Evolutionary conservation across 306 rosid genomes (phyloP).

Genomic region (Coriaria nepalensis): DNA sequence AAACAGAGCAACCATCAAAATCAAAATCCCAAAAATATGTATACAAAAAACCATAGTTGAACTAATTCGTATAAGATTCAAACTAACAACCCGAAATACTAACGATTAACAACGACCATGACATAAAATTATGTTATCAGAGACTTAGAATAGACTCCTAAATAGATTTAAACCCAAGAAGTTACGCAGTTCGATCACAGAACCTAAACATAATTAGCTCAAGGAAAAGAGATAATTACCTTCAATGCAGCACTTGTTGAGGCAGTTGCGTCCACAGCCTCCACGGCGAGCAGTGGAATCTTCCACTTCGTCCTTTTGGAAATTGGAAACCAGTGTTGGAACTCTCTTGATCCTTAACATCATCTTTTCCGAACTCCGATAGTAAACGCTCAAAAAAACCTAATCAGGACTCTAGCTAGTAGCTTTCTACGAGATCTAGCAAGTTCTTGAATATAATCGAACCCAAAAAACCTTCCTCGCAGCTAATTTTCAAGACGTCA

Average conservation of each 20-base stretch:
- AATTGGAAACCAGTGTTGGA: slow-evolving; percentile 72
- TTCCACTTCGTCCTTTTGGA: slow-evolving; percentile 54
- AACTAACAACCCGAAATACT: too few species aligned
- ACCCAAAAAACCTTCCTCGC: neutral
- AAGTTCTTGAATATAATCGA: neutral
- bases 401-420: too few species aligned
- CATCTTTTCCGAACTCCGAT: slow-evolving; percentile 13
- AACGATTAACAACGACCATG: neutral
- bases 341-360: slow-evolving; percentile 76
- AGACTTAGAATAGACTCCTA: too few species aligned
- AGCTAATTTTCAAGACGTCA: too few species aligned
- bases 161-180: too few species aligned
- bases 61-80: neutral
- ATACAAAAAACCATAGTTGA: too few species aligned
- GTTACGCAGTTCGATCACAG: too few species aligned
- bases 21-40: too few species aligned
- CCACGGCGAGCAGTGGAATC: slow-evolving; percentile 35
- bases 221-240: slow-evolving; percentile 22
- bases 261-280: slow-evolving; percentile 68
- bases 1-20: too few species aligned
- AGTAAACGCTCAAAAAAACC: neutral
- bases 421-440: slow-evolving; percentile 8
- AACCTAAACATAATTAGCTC: too few species aligned
- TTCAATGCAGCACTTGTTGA: slow-evolving; percentile 52
- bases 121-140: too few species aligned